Evolutionary conservation across 306 rosid species (phyloP).

Genomic region (Quercus bicolor): DNA sequence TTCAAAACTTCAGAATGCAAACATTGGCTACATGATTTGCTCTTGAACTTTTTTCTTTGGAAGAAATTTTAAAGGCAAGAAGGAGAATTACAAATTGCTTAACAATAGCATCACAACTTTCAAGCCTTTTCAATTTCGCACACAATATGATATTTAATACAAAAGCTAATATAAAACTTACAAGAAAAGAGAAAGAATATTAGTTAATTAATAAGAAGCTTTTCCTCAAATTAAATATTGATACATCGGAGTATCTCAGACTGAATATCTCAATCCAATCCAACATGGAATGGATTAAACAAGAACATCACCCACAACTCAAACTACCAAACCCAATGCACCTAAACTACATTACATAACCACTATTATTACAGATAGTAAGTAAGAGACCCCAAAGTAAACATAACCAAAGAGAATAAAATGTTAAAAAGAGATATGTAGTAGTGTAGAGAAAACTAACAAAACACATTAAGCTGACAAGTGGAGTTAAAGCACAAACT

Average conservation of each 20-base stretch:
- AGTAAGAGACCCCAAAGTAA: neutral
- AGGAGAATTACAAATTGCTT: too few relatives aligned
- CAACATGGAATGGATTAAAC: neutral
- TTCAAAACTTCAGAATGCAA: too few relatives aligned
- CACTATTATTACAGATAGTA: constrained; percentile 2
- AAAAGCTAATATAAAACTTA: neutral
- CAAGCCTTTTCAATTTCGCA: neutral
- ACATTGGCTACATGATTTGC: too few relatives aligned
- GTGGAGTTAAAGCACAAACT: constrained; percentile 13
- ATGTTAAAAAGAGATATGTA: constrained; percentile 4
- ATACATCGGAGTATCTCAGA: constrained; percentile 5
- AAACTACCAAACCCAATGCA: constrained; percentile 17
- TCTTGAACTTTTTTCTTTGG: too few relatives aligned
- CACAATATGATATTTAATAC: neutral
- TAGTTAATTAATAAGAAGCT: neutral
- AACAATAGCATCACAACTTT: neutral
- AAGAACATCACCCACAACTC: constrained; percentile 21
- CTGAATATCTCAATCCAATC: neutral
- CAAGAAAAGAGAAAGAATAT: neutral
- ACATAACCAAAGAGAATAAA: neutral
- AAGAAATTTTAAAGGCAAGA: too few relatives aligned
- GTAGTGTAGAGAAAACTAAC: constrained; percentile 1
- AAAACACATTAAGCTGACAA: constrained; percentile 6
- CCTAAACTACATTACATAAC: constrained; percentile 19
- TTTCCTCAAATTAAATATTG: neutral